These are phyloP conservation scores for Gomphus bonarii DNA, from an alignment of 1,284 basidiomycete genomes.

Conservation along the genomic window DNA sequence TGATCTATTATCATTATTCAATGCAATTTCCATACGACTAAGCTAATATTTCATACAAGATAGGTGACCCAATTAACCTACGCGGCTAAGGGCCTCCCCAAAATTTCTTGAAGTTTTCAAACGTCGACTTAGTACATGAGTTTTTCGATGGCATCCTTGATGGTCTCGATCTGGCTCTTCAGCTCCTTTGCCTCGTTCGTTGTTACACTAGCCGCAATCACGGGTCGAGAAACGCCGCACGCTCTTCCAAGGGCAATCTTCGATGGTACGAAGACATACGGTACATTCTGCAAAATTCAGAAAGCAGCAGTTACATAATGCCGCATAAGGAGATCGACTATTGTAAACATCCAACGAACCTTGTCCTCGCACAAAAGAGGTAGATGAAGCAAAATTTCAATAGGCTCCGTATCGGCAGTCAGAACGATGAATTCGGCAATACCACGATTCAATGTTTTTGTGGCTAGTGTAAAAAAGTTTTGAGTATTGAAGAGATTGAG, in stretches of 20 bases:
- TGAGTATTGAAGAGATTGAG: neutral
- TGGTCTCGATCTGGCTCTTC: conserved; percentile 79
- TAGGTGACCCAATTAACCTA: neutral
- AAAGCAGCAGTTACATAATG: neutral
- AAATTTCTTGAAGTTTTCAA: neutral
- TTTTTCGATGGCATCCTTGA: conserved; percentile 87
- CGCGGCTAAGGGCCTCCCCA: neutral
- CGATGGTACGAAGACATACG: conserved; percentile 90
- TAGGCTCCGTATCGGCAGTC: conserved; percentile 95
- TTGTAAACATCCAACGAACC: conserved; percentile 29
- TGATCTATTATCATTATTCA: no score
- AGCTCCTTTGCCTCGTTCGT: conserved; percentile 95
- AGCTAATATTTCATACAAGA: neutral
- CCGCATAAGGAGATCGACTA: conserved; percentile 3
- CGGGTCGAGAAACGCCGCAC: conserved; percentile 91
- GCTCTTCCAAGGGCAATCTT: conserved; percentile 94
- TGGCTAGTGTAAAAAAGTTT: conserved; percentile 45
- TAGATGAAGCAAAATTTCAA: conserved; percentile 96
- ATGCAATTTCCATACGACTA: no score
- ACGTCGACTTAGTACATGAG: conserved; percentile 32
- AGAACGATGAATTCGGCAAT: conserved; percentile 98
- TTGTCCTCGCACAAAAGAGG: conserved; percentile 99
- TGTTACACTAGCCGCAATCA: conserved; percentile 92
- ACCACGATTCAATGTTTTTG: conserved; percentile 98
- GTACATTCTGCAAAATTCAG: conserved; percentile 62